Conservation (phyloP, 371 early-diverging fungal genomes). For the Mortierella sp. region DNA sequence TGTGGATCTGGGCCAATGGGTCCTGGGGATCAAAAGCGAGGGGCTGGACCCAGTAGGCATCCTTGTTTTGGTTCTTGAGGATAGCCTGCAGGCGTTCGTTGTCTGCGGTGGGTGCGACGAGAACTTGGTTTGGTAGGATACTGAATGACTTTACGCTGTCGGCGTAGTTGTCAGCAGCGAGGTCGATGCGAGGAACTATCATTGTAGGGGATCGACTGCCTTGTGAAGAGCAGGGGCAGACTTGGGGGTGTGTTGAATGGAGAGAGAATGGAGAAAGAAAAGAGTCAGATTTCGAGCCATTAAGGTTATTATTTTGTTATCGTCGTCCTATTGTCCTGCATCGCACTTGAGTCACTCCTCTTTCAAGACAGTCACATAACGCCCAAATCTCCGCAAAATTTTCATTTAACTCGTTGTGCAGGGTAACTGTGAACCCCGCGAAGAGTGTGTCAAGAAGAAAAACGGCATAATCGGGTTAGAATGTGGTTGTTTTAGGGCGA, state of each 20-base stretch:
- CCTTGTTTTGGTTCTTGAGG: conserved; percentile 46
- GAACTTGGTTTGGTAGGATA: conserved; percentile 59
- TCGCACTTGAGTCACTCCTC: background rate
- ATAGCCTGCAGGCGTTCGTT: conserved; percentile 26
- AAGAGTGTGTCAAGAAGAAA: no score
- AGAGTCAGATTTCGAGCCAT: background rate
- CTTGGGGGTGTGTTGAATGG: background rate
- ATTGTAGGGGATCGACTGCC: conserved; percentile 31
- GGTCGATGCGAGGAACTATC: conserved; percentile 69
- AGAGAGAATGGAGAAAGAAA: background rate
- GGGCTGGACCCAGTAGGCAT: conserved; percentile 67
- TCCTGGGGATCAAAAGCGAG: conserved; percentile 60
- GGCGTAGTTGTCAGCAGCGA: conserved; percentile 58
- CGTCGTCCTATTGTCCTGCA: background rate
- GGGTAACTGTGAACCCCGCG: no score
- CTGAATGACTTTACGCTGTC: conserved; percentile 58
- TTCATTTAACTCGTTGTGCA: no score
- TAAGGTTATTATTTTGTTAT: background rate
- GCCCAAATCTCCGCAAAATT: no score
- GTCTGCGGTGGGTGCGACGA: conserved; percentile 38
- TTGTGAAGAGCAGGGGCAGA: background rate
- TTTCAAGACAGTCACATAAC: conserved; percentile 12
- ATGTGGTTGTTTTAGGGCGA: no score
- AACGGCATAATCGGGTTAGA: no score
- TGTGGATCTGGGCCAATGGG: conserved; percentile 59